Percentiles rank a stretch among this genome's conserved stretches.
phyloP scores from a whole-genome alignment of 139 green algal genomes.

The Chlamydomonas urium region DNA sequence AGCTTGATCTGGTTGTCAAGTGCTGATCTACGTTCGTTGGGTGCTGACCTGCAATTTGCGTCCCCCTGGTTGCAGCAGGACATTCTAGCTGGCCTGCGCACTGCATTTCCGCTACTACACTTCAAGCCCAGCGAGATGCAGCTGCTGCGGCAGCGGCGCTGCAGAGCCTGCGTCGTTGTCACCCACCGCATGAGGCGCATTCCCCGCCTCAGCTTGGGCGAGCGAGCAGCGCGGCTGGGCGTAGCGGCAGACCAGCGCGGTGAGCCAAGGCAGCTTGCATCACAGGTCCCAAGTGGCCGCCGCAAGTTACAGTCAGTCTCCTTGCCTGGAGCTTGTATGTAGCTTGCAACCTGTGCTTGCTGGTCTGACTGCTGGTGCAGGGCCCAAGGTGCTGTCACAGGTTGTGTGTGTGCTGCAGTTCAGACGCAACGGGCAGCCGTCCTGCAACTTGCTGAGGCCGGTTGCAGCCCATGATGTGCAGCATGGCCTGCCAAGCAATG shows the following conservation, averaged over 20 bases:
- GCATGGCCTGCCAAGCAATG: conserved; percentile 26
- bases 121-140: conserved; percentile 13
- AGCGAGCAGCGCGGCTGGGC: background rate
- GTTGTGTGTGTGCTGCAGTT: conserved; percentile 29
- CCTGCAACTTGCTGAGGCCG: conserved; percentile 24
- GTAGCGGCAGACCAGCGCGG: conserved; percentile 3
- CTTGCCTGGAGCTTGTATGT: too few relatives aligned
- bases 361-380: background rate
- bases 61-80: background rate
- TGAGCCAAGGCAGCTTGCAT: background rate
- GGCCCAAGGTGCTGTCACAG: conserved; percentile 23
- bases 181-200: conserved; percentile 9
- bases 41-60: background rate
- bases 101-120: conserved; percentile 43
- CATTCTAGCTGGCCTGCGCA: conserved; percentile 15
- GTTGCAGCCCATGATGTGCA: conserved; percentile 25
- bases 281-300: background rate
- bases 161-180: conserved; percentile 34
- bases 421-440: background rate
- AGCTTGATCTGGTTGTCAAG: too few relatives aligned
- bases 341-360: background rate
- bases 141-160: conserved; percentile 40
- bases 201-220: background rate
- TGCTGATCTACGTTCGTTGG: too few relatives aligned
- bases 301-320: background rate